These are phyloP conservation scores for Crucihimalaya himalaica DNA, from an alignment of 345 rosid species.

Conservation along the genomic window DNA sequence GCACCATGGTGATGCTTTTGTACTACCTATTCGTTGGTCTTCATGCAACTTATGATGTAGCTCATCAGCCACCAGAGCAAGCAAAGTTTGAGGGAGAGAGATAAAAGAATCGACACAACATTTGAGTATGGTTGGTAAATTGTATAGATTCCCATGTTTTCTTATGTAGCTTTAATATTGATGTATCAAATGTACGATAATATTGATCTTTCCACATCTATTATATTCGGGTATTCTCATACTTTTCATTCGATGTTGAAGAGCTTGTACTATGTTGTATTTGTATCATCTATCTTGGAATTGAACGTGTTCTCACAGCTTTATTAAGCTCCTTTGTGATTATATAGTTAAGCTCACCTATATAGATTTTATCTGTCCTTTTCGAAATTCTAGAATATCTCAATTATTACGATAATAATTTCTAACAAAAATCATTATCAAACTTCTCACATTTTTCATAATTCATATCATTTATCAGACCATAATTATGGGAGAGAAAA, in stretches of 20 bases:
- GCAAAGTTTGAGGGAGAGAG: slow-evolving; percentile 31
- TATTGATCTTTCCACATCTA: neutral
- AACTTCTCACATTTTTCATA: neutral
- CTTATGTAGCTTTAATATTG: neutral
- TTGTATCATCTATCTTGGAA: neutral
- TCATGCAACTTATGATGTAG: slow-evolving; percentile 90
- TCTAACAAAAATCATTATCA: neutral
- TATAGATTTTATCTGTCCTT: neutral
- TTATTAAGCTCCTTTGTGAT: neutral
- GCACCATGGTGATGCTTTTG: slow-evolving; percentile 67
- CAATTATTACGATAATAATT: neutral
- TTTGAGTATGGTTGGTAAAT: slow-evolving; percentile 4
- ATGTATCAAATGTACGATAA: neutral
- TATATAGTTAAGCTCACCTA: neutral
- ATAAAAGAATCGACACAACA: neutral
- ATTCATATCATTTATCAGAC: neutral
- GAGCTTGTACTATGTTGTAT: neutral
- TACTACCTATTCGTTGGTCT: slow-evolving; percentile 80
- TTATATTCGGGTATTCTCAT: too few relatives aligned
- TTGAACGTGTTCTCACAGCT: neutral
- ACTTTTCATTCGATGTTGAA: neutral
- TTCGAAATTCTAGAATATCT: neutral
- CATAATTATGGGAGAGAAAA: neutral
- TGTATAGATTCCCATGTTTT: neutral
- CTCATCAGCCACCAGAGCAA: slow-evolving; percentile 49